Base-by-base conservation (phyloP, 805 yeast genomes). In the Vanderwaltozyma tropicalis region DNA sequence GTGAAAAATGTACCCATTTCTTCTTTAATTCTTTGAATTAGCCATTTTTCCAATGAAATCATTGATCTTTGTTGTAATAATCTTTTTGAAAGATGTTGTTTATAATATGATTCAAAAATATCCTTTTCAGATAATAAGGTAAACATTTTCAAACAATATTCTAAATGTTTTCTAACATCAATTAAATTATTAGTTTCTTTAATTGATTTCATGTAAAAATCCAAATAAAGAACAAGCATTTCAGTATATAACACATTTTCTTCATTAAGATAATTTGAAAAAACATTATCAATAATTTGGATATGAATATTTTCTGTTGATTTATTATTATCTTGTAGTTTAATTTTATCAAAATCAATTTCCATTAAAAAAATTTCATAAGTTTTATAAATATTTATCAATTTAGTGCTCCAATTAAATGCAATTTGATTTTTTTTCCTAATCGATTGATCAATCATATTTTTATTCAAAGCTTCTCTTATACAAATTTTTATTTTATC, bases 51-150 rank as follows among this genome's bases (percentile, higher is more conserved):
- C 4, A 80, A 60, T 41, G 84, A 89, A 33, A 68, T 62, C 5
- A 55, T 59, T 2, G 73, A 64, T 63, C 59, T 51, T 45, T 67
- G 66, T 40, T 74, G 69, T 28, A 80, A 53, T 30, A 87, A 67
- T 43, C 96, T 68, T 57, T 80, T 85, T 1, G 95, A 95, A 41
- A 88, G 66, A 61, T 84, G 95, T 38, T 78, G 82, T 49, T 86
- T 86, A 58, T 85, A 87, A 43, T 81, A 78, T 30, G 74, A 80
- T 53, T 86, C 95, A 61, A 87, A 88, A 19, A 82, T 64, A 59
- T 87, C 96, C 52, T 86, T 88, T 48, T 88, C 95, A 41, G 74
- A 69, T 32, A 87, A 67, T 51, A 74, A 78, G 40, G 79, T 65
- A 50, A 87, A 76, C 24, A 88, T 69, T 17, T 68, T 59, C 11